A percentile compares a stretch with the other conserved stretches of the same genome.
Evolutionary conservation across 2,329 filamentous ascomycete genomes (phyloP).

Genomic region (Penicillium digitatum): DNA sequence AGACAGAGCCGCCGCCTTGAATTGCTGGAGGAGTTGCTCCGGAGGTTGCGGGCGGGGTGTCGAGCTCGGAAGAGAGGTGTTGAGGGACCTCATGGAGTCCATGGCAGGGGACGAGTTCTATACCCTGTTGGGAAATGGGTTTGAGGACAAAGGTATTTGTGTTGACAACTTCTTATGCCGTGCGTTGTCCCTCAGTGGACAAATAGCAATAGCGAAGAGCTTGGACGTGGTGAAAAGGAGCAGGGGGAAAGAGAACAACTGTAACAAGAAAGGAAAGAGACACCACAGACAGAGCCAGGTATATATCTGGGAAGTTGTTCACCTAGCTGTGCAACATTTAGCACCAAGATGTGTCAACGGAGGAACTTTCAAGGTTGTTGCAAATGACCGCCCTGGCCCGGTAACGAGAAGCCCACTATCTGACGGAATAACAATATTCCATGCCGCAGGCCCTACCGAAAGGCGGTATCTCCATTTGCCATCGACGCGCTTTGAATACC

Average conservation of each 20-base stretch:
- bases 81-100: slow-evolving; percentile 63
- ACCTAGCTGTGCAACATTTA: slow-evolving; percentile 3
- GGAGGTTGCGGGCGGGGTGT: slow-evolving; percentile 47
- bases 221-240: background rate
- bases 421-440: slow-evolving; percentile 31
- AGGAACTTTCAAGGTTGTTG: slow-evolving; percentile 14
- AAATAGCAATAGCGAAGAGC: background rate
- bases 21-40: slow-evolving; percentile 70
- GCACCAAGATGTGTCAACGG: slow-evolving; percentile 8
- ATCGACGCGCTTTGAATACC: slow-evolving; percentile 28
- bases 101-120: slow-evolving; percentile 36
- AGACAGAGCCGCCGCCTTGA: slow-evolving; percentile 86
- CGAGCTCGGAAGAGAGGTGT: slow-evolving; percentile 57
- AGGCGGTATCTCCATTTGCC: slow-evolving; percentile 5
- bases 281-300: background rate
- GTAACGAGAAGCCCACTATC: slow-evolving; percentile 38
- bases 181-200: background rate
- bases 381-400: slow-evolving; percentile 29
- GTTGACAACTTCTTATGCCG: background rate
- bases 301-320: background rate
- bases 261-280: background rate
- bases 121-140: background rate
- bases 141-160: background rate
- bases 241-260: background rate
- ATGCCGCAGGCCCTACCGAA: background rate